Conservation (phyloP, 1,284 basidiomycete species). For the Takashimella tepidaria region DNA sequence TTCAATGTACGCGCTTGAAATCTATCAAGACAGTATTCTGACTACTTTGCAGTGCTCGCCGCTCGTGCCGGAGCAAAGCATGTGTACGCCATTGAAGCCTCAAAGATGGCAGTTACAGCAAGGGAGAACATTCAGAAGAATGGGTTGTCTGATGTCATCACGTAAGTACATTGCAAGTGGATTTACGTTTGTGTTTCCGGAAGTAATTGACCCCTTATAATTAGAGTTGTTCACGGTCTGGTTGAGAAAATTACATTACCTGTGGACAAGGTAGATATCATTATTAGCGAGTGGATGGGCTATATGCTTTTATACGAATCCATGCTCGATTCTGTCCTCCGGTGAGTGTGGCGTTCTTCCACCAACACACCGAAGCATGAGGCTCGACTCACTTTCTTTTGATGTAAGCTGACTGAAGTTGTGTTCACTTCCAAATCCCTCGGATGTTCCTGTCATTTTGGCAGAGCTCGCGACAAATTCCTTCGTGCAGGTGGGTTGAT, state of each 20-base stretch:
- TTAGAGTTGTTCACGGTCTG: slow-evolving; percentile 75
- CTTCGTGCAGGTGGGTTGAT: slow-evolving; percentile 72
- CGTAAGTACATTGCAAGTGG: too few species aligned
- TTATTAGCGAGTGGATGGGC: slow-evolving; percentile 97
- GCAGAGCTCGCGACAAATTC: slow-evolving; percentile 73
- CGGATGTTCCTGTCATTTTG: neutral
- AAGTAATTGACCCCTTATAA: neutral
- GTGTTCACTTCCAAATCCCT: neutral
- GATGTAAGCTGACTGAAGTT: neutral
- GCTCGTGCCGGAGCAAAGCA: slow-evolving; percentile 86
- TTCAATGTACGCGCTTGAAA: too few species aligned
- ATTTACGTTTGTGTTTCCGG: too few species aligned
- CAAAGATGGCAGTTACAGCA: slow-evolving; percentile 77
- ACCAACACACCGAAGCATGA: neutral
- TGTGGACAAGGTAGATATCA: slow-evolving; percentile 80
- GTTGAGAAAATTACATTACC: slow-evolving; percentile 71
- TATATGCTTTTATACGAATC: slow-evolving; percentile 90
- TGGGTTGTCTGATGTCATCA: slow-evolving; percentile 55
- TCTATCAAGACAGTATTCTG: too few species aligned
- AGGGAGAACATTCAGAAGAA: slow-evolving; percentile 75
- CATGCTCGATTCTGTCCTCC: slow-evolving; percentile 92
- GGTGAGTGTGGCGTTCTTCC: too few species aligned
- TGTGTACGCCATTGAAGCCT: slow-evolving; percentile 92
- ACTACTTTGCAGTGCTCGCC: slow-evolving; percentile 77
- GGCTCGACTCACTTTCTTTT: neutral